These are phyloP conservation scores for Neolentinus lepideus DNA, from an alignment of 1,284 basidiomycete species.

Conservation along the genomic window DNA sequence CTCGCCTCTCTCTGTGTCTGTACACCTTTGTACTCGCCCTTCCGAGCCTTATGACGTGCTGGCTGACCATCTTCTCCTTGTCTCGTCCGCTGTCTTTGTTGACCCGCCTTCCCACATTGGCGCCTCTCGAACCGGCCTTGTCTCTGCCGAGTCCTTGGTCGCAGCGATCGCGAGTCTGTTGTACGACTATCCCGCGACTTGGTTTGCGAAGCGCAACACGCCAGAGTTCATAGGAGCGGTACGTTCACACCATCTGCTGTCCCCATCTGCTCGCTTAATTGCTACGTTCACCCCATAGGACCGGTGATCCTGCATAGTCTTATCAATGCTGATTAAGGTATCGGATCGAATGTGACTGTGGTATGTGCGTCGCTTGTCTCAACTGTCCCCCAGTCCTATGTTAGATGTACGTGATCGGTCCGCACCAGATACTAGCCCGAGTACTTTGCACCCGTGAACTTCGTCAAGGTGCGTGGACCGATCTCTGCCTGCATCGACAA, in stretches of 20 bases:
- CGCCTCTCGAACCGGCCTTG: neutral
- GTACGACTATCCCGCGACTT: neutral
- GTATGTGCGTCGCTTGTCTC: neutral
- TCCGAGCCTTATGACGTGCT: no score
- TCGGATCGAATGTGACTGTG: neutral
- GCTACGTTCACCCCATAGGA: neutral
- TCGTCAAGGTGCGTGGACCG: neutral
- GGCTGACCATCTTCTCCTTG: no score
- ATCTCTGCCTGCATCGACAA: neutral
- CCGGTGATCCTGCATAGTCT: neutral
- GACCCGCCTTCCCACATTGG: no score
- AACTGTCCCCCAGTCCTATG: neutral
- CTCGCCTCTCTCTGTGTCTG: no score
- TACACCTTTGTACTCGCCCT: no score
- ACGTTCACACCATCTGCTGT: neutral
- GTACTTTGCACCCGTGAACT: neutral
- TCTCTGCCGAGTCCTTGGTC: neutral
- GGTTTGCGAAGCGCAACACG: neutral
- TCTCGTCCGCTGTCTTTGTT: no score
- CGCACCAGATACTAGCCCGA: neutral
- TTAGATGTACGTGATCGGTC: conserved; percentile 2
- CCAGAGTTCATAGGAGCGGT: neutral
- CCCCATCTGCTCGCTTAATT: neutral
- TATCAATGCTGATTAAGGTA: conserved; percentile 1
- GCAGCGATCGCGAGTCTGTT: neutral